phyloP scores from a whole-genome alignment of 2,329 filamentous ascomycete genomes.

The Hymenotorrendiella dingleyae region DNA sequence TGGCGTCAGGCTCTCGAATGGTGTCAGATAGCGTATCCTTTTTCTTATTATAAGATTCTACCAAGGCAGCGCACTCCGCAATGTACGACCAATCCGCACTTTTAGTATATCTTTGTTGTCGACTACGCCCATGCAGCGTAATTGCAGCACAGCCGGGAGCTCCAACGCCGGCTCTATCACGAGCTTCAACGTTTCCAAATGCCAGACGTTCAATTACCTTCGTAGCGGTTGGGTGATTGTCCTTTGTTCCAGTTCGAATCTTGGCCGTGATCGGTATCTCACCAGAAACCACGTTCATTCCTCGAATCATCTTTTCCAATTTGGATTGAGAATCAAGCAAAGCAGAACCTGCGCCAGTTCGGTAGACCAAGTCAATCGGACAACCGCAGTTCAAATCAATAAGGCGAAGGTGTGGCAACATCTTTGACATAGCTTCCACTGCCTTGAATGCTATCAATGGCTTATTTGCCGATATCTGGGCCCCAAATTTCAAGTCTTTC shows the following conservation, averaged over 20 bases:
- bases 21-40: slow-evolving; percentile 68
- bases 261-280: slow-evolving; percentile 92
- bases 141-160: slow-evolving; percentile 88
- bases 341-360: slow-evolving; percentile 81
- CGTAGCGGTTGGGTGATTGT: slow-evolving; percentile 70
- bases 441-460: slow-evolving; percentile 87
- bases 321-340: slow-evolving; percentile 85
- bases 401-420: slow-evolving; percentile 77
- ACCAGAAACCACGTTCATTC: slow-evolving; percentile 90
- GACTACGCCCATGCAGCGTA: slow-evolving; percentile 86
- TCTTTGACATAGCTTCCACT: slow-evolving; percentile 70
- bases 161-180: slow-evolving; percentile 61
- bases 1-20: slow-evolving; percentile 66
- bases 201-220: slow-evolving; percentile 79
- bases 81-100: slow-evolving; percentile 96
- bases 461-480: slow-evolving; percentile 87
- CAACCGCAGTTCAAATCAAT: slow-evolving; percentile 97
- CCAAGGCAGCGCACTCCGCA: slow-evolving; percentile 76
- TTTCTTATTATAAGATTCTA: slow-evolving; percentile 72
- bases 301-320: slow-evolving; percentile 87
- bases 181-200: slow-evolving; percentile 69
- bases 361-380: slow-evolving; percentile 90
- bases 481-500: slow-evolving; percentile 82
- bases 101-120: slow-evolving; percentile 90
- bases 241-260: slow-evolving; percentile 84